A percentile compares a stretch with the other conserved stretches of the same genome.
Evolutionary conservation across 1,139 yeast genomes (phyloP).

Genomic region (Debaryomycetaceae sp.): DNA sequence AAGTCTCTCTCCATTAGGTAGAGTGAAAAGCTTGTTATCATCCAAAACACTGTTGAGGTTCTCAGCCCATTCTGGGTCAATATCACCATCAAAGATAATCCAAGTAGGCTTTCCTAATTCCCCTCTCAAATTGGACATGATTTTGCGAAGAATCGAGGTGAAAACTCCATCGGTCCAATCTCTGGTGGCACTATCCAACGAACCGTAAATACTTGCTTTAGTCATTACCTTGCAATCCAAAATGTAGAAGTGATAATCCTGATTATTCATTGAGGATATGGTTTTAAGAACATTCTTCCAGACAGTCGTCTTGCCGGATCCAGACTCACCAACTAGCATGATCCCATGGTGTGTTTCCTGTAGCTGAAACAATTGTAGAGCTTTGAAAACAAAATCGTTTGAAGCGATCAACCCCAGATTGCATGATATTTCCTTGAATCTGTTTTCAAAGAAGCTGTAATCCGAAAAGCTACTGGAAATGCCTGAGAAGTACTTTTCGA

Average conservation of each 20-base stretch:
- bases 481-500: constrained; percentile 22
- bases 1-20: constrained; percentile 88
- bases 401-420: constrained; percentile 22
- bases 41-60: constrained; percentile 87
- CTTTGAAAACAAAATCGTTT: constrained; percentile 51
- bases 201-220: constrained; percentile 69
- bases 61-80: constrained; percentile 95
- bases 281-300: constrained; percentile 50
- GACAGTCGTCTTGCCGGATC: constrained; percentile 67
- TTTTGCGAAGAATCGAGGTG: constrained; percentile 62
- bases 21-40: constrained; percentile 75
- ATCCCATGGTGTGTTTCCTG: constrained; percentile 73
- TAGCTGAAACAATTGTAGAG: constrained; percentile 59
- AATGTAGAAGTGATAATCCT: constrained; percentile 39
- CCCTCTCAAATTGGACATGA: constrained; percentile 57
- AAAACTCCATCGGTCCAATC: constrained; percentile 94
- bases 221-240: constrained; percentile 75
- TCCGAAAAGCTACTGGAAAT: constrained; percentile 12
- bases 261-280: constrained; percentile 29
- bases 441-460: constrained; percentile 13
- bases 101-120: constrained; percentile 58
- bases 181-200: constrained; percentile 68
- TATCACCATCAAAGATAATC: constrained; percentile 90
- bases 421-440: constrained; percentile 11
- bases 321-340: constrained; percentile 76